Conservation (phyloP, 1,139 yeast species). For the Pichia sp. region DNA sequence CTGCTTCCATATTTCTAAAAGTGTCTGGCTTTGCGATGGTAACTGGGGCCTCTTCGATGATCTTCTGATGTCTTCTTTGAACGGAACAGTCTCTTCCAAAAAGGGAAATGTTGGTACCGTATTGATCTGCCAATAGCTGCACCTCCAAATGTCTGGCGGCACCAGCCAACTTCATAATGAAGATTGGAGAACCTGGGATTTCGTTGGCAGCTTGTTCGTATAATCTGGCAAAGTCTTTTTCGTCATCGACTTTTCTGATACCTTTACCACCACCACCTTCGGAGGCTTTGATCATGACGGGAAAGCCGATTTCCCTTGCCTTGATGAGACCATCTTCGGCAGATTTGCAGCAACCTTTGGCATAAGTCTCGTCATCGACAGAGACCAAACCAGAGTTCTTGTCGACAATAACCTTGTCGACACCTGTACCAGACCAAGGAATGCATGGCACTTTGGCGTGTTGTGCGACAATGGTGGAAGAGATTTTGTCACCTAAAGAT, state of each 20-base stretch:
- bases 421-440: constrained; percentile 99
- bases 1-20: constrained; percentile 87
- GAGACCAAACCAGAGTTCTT: constrained; percentile 72
- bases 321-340: constrained; percentile 86
- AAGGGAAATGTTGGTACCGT: constrained; percentile 87
- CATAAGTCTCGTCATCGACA: constrained; percentile 76
- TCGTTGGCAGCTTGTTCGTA: constrained; percentile 91
- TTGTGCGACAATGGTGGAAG: constrained; percentile 97
- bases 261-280: constrained; percentile 99
- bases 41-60: constrained; percentile 95
- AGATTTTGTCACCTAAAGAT: constrained; percentile 96
- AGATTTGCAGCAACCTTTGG: constrained; percentile 78
- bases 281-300: constrained; percentile 94
- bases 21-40: constrained; percentile 87
- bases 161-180: constrained; percentile 92
- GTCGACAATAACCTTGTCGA: constrained; percentile 73
- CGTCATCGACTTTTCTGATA: constrained; percentile 84
- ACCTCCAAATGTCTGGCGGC: constrained; percentile 95
- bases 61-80: constrained; percentile 95
- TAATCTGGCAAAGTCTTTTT: constrained; percentile 62
- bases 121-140: constrained; percentile 90
- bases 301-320: constrained; percentile 87
- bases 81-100: constrained; percentile 97
- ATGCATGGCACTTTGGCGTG: constrained; percentile 97
- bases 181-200: constrained; percentile 94